A percentile compares a stretch with the other conserved stretches of the same genome.
Evolutionary conservation across 116 monocot genomes (phyloP).

Genomic region (Dioscorea cayenensis): DNA sequence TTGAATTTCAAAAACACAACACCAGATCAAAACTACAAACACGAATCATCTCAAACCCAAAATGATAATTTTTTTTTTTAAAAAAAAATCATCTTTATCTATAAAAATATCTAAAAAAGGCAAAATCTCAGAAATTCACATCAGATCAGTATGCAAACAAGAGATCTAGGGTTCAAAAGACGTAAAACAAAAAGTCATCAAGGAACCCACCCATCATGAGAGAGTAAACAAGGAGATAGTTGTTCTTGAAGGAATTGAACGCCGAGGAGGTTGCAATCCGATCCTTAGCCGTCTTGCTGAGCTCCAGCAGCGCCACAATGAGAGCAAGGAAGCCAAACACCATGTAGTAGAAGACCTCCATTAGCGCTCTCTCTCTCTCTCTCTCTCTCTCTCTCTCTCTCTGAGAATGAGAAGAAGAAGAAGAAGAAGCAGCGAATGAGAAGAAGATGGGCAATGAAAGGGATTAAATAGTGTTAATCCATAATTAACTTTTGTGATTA

Average conservation of each 20-base stretch:
- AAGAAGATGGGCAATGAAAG: not conserved
- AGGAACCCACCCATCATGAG: constrained; percentile 83
- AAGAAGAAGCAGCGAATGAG: not conserved
- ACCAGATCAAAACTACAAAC: not conserved
- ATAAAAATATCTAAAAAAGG: not conserved
- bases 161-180: not conserved
- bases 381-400: not conserved
- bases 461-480: no score
- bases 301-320: constrained; percentile 53
- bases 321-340: constrained; percentile 39
- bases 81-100: no score
- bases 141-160: not conserved
- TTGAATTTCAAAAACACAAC: not conserved
- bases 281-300: constrained; percentile 55
- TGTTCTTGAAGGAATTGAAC: constrained; percentile 99
- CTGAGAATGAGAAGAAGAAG: no score
- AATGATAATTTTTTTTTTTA: no score
- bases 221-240: constrained; percentile 94
- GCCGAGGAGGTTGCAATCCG: constrained; percentile 42
- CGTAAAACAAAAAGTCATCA: not conserved
- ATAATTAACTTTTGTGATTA: no score
- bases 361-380: constrained; percentile 11
- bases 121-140: not conserved
- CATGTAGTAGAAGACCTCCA: constrained; percentile 79
- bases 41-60: not conserved